Percentiles rank a stretch among this genome's conserved stretches.
These are phyloP conservation scores for Cajanus cajan DNA, from an alignment of 306 rosid species.

Conservation along the genomic window DNA sequence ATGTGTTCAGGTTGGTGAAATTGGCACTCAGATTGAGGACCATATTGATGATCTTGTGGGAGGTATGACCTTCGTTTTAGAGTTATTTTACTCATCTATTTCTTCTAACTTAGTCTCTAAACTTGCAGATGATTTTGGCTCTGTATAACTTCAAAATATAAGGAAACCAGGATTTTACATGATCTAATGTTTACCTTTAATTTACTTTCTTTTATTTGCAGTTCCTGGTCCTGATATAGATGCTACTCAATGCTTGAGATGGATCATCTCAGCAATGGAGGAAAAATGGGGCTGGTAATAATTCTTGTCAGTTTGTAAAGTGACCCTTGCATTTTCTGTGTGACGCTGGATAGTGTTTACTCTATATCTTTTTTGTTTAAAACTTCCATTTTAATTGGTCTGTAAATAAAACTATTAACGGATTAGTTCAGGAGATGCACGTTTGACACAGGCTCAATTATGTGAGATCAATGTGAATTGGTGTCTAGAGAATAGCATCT, in stretches of 20 bases:
- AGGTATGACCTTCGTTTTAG: background rate
- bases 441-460: background rate
- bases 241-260: background rate
- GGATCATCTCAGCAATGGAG: background rate
- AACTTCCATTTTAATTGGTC: background rate
- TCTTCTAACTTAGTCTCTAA: background rate
- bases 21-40: background rate
- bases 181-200: background rate
- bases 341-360: background rate
- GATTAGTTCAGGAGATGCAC: background rate
- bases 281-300: background rate
- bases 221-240: background rate
- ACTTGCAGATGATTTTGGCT: too few relatives aligned
- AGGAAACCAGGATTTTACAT: background rate
- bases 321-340: background rate
- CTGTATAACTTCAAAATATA: too few relatives aligned
- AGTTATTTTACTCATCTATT: background rate
- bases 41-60: background rate
- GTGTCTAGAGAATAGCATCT: too few relatives aligned
- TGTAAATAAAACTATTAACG: background rate
- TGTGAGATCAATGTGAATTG: background rate
- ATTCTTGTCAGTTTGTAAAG: background rate
- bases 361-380: background rate
- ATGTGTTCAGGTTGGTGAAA: background rate
- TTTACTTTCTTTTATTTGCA: background rate